phyloP scores from a whole-genome alignment of 208 protist genomes.

The Crithidia fasciculata region DNA sequence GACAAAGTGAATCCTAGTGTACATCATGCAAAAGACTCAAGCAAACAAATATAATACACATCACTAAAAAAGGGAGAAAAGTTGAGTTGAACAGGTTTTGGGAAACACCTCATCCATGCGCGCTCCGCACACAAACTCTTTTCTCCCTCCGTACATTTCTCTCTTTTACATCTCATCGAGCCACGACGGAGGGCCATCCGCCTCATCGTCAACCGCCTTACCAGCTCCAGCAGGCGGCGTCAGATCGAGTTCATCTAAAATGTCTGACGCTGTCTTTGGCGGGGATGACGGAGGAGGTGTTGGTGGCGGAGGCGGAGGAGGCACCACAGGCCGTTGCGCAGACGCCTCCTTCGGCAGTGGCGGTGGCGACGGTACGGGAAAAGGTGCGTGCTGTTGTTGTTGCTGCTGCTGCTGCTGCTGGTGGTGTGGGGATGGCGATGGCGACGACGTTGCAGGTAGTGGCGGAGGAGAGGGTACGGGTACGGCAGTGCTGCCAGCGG shows the following conservation, averaged over 20 bases:
- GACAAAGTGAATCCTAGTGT: too few species aligned
- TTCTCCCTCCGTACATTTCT: neutral
- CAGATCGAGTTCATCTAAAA: constrained; percentile 12
- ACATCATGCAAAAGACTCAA: too few species aligned
- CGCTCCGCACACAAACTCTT: too few species aligned
- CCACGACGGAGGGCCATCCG: constrained; percentile 16
- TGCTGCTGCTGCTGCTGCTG: too few species aligned
- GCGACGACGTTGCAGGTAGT: too few species aligned
- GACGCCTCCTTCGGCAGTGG: neutral
- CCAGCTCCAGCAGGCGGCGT: neutral
- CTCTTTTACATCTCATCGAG: constrained; percentile 11
- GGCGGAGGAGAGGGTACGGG: too few species aligned
- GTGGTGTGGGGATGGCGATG: too few species aligned
- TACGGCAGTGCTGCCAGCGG: too few species aligned
- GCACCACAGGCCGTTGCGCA: neutral
- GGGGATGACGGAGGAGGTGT: neutral
- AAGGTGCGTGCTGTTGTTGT: too few species aligned
- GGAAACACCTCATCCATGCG: too few species aligned
- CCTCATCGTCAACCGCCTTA: neutral
- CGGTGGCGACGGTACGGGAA: too few species aligned
- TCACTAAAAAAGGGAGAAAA: neutral
- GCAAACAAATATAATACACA: too few species aligned
- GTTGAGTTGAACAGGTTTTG: neutral
- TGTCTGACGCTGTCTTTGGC: constrained; percentile 4
- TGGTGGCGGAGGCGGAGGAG: neutral